Conservation (phyloP, 345 rosid species). For the Gossypioides kirkii region DNA sequence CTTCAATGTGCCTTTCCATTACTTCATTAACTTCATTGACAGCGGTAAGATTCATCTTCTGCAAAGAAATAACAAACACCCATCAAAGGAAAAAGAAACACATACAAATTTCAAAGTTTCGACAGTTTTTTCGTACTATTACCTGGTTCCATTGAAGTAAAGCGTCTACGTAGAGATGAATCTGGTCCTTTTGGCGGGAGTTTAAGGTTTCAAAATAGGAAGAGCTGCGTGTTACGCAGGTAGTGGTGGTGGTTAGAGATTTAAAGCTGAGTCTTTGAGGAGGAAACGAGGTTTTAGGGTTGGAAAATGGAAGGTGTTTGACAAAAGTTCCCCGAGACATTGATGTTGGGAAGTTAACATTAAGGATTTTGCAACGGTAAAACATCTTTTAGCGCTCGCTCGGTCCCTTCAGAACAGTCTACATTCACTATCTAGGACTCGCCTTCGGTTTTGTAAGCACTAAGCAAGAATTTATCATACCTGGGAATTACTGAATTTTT, state of each 20-base stretch:
- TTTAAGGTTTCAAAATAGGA: constrained; percentile 45
- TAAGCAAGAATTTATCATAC: no score
- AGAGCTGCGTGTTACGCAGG: constrained; percentile 15
- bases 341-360: constrained; percentile 27
- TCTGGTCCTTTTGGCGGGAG: constrained; percentile 52
- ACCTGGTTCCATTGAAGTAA: constrained; percentile 92
- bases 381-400: constrained; percentile 13
- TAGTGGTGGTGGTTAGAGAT: constrained; percentile 2
- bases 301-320: constrained; percentile 55
- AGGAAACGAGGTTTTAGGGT: constrained; percentile 16
- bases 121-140: background rate
- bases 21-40: constrained; percentile 57
- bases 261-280: constrained; percentile 12
- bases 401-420: background rate
- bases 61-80: constrained; percentile 16
- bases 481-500: no score
- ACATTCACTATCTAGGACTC: background rate
- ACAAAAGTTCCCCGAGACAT: constrained; percentile 47
- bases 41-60: constrained; percentile 89
- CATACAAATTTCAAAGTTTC: background rate
- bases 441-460: no score
- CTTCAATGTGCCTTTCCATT: constrained; percentile 83
- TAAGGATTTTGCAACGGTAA: constrained; percentile 22
- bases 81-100: background rate
- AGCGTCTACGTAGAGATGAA: constrained; percentile 58